These are phyloP conservation scores for Mycena vulgaris DNA, from an alignment of 768 basidiomycete genomes.

Conservation along the genomic window DNA sequence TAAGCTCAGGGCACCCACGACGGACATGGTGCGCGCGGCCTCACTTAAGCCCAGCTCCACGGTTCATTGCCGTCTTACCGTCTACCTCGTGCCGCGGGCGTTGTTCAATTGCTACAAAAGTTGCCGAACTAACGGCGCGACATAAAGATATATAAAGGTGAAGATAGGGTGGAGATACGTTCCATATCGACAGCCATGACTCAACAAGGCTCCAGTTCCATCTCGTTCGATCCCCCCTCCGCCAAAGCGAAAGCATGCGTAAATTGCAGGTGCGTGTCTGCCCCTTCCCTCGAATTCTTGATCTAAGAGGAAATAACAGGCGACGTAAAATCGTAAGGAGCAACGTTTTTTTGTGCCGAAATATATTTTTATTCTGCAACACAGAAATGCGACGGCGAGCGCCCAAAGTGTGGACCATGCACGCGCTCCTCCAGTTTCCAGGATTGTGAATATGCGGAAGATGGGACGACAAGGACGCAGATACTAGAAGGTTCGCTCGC, in stretches of 20 bases:
- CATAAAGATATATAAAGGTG: not conserved
- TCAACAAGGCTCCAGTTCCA: conserved; percentile 16
- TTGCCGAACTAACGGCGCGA: not conserved
- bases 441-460: conserved; percentile 41
- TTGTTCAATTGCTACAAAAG: not conserved
- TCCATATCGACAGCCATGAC: no score
- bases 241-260: conserved; percentile 34
- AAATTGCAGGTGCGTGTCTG: conserved; percentile 37
- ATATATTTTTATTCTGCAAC: not conserved
- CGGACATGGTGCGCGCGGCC: not conserved
- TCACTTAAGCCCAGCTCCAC: not conserved
- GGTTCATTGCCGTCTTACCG: not conserved
- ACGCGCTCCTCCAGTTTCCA: conserved; percentile 33
- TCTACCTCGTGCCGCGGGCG: not conserved
- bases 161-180: no score
- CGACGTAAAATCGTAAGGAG: conserved; percentile 28
- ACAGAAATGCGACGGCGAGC: conserved; percentile 39
- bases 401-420: conserved; percentile 38
- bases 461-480: conserved; percentile 32
- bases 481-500: conserved; percentile 30
- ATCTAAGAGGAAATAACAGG: conserved; percentile 4
- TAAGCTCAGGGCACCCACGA: not conserved
- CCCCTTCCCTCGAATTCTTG: not conserved
- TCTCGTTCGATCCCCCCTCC: conserved; percentile 3
- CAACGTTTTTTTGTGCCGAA: not conserved